Base-by-base conservation (phyloP, 768 basidiomycete genomes). In the Pleurotus eryngii region DNA sequence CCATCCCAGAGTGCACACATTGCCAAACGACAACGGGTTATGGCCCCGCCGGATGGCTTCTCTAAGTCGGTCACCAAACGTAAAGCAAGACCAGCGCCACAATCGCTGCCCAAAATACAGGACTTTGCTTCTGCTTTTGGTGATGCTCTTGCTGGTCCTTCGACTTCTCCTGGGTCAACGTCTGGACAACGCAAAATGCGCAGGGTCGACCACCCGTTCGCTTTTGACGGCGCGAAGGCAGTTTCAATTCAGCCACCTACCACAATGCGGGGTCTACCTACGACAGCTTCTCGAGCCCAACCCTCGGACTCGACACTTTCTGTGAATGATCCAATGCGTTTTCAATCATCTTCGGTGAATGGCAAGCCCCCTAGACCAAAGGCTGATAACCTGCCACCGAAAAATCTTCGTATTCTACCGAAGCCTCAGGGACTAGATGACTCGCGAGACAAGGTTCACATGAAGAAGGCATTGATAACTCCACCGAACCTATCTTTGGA, bases 41-140 rank as follows among this genome's bases (percentile, higher is more conserved):
- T 60, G 49, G 56, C 38, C 3, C 46, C 35, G 30, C 56, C 60
- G 15, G 60, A 61, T 27, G 60, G 60, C n/a, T 62, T 62, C 37
- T 40, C 51, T 26, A 51, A 35, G 27, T 35, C 51, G 9, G 40
- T 18, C 37, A 12, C 35, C 5, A 24, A 49, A 40, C 12, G 20
- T 27, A 40, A 38, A 42, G 9, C 5, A 14, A 54, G 46, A 7
- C 27, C 12, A 12, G 17, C 15, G 43, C 50, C 37, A 18, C 37
- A 12, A 26, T 45, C 42, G 11, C 22, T 17, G 17, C 30, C 49
- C n/a, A 54, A 54, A 26, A 30, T 54, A 3, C 51, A 54, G 24
- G 39, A 49, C n/a, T 60, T 60, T 26, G 47, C 56, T 4, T 61
- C 60, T 37, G 60, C 46, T 4, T 61, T 61, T 37, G 42, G 37